Base-by-base conservation (phyloP, 805 yeast genomes). In the Spathaspora hagerdaliae region DNA sequence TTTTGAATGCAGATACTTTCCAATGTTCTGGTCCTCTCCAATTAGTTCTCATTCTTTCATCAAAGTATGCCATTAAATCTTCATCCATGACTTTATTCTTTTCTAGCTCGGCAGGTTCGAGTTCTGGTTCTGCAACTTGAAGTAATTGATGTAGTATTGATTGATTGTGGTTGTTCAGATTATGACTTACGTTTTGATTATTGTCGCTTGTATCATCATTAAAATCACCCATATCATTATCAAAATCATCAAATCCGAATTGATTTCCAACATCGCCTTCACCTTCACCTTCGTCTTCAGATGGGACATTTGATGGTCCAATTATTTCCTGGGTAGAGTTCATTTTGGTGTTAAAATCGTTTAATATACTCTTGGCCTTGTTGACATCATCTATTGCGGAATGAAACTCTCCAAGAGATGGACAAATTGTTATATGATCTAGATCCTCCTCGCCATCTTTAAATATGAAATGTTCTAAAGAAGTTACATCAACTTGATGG, bases 1-100 rank as follows among this genome's bases (percentile, higher is more conserved):
- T 73, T 55, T 80, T 83, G 40, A 84, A 62, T 11, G 80, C 77
- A 36, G 77, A 69, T 9, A 92, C 85, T 63, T 85, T 86, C 97
- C 97, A 92, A 64, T 88, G 95, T 52, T 87, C 92, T 11, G 75
- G 86, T 7, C 97, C 97, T 27, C 95, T 78, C 97, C 97, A 91
- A 59, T 81, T 85, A 31, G 73, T 67, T 46, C 74, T 78, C 64
- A 88, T 72, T 15, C 81, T 75, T 43, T 81, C 82, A 59, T 90
- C 96, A 63, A 89, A 89, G 59, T 88, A 85, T 2, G 90, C 85
- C 78, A 87, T 80, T 36, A 88, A 65, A 55, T 83, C 87, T 41
- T 73, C 74, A 54, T 82, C 87, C 51, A 79, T 64, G 26, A 73
- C 68, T 6, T 40, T 37, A 3, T 42, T 51, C 43, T 51, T 44